phyloP scores from a whole-genome alignment of 345 rosid genomes.

The Salix brachista region DNA sequence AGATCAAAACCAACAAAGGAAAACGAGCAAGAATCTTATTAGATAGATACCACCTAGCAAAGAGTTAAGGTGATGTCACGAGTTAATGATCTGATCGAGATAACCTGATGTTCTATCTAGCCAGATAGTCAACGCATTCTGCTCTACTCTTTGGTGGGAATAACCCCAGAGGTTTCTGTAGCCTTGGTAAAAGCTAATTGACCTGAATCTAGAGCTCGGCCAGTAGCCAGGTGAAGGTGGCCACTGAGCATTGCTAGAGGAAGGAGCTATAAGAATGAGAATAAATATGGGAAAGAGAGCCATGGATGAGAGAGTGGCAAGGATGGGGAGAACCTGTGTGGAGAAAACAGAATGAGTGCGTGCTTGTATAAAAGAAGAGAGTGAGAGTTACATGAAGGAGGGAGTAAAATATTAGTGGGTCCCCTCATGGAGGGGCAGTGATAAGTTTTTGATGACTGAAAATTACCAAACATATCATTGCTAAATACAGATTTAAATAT shows the following conservation, averaged over 20 bases:
- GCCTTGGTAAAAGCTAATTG: constrained; percentile 63
- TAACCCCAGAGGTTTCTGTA: constrained; percentile 94
- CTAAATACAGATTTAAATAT: not conserved
- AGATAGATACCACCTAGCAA: constrained; percentile 5
- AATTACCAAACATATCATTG: not conserved
- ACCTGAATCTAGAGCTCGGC: constrained; percentile 76
- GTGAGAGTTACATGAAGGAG: not conserved
- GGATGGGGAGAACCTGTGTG: not conserved
- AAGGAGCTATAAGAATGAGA: constrained; percentile 30
- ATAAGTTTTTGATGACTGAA: not conserved
- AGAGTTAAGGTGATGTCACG: not conserved
- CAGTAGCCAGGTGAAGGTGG: constrained; percentile 93
- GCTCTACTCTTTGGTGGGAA: constrained; percentile 64
- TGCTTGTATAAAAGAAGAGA: constrained; percentile 37
- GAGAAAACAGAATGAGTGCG: constrained; percentile 29
- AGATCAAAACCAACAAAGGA: not conserved
- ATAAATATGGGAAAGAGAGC: constrained; percentile 32
- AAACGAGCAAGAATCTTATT: not conserved
- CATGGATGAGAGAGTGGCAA: constrained; percentile 16
- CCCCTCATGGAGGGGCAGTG: constrained; percentile 15
- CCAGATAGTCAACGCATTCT: constrained; percentile 73
- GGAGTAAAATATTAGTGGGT: constrained; percentile 24
- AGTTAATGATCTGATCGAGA: not conserved
- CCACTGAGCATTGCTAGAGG: constrained; percentile 49
- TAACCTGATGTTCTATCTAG: constrained; percentile 79